Conservation (phyloP, 2,329 filamentous ascomycete species). For the Talaromyces sp. region DNA sequence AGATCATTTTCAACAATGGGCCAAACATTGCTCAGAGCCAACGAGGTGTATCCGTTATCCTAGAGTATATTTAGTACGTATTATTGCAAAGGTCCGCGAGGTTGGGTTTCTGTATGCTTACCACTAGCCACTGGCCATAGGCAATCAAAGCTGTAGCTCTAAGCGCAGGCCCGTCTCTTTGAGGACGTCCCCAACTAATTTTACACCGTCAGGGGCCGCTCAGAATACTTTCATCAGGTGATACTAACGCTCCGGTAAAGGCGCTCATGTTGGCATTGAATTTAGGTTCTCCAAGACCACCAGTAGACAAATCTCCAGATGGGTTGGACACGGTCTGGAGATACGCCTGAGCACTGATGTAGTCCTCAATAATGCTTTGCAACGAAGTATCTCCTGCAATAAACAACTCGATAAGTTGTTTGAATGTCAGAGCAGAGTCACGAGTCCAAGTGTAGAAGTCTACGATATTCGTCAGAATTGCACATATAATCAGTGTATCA, state of each 20-base stretch:
- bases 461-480: slow-evolving; percentile 31
- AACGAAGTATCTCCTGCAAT: slow-evolving; percentile 59
- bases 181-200: slow-evolving; percentile 63
- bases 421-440: slow-evolving; percentile 69
- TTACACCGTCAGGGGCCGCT: background rate
- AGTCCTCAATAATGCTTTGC: slow-evolving; percentile 65
- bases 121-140: slow-evolving; percentile 64
- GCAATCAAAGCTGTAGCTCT: slow-evolving; percentile 34
- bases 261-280: slow-evolving; percentile 62
- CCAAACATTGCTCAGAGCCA: slow-evolving; percentile 51
- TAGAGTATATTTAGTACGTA: slow-evolving; percentile 6
- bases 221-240: background rate
- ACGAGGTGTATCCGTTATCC: slow-evolving; percentile 54
- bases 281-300: slow-evolving; percentile 68
- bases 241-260: slow-evolving; percentile 58
- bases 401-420: slow-evolving; percentile 68
- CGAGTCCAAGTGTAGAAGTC: slow-evolving; percentile 78
- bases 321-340: slow-evolving; percentile 67
- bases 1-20: slow-evolving; percentile 73
- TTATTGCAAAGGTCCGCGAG: background rate
- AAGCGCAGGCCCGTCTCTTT: slow-evolving; percentile 50
- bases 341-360: slow-evolving; percentile 64
- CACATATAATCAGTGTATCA: background rate
- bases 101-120: slow-evolving; percentile 17
- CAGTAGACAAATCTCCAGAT: slow-evolving; percentile 55